Base-by-base conservation (phyloP, 192 early-diverging fungal genomes). In the Backusella tarrabulga region DNA sequence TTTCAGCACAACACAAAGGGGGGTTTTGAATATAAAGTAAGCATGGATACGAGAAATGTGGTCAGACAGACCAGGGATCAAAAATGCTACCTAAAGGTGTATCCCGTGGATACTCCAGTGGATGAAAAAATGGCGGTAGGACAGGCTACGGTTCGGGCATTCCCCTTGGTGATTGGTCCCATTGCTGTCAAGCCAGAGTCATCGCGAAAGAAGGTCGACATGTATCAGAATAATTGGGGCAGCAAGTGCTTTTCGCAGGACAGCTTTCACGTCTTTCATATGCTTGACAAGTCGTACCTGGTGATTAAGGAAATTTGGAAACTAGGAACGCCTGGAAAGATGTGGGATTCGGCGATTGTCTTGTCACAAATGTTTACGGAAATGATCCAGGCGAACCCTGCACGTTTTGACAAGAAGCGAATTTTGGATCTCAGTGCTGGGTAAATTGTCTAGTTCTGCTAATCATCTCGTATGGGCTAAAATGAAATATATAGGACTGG, bases 261-360 rank as follows among this genome's bases (percentile, higher is more conserved):
- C n/a, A 78, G 60, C 2, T 78, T 63, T 44, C 77, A 69, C 14
- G 71, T 54, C 5, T 78, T 66, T 41, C 32, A 40, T 12, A 21
- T 78, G 50, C 23, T 52, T 4, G 36, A 41, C 8, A n/a, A 38
- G 15, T 26, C 21, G 6, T 76, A 75, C 29, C 73, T 77, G 44
- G 6, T 81, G 1, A 67, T 81, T 1, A 44, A 80, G 6, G 85
- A 86, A 50, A 60, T 32, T 12, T 83, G 81, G 79, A 75, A 82
- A 6, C 36, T 67, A 1, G 77, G 76, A n/a, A 83, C 84, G 11
- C 87, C 86, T 4, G 86, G 86, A 23, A 85, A 85, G 19, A 67
- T 84, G 38, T 87, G 86, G 86, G 84, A 87, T 71, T 87, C 86
- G 15, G 86, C 86, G 0, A 78, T 85, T 41, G 80, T 79, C 5